Base-by-base conservation (phyloP, 192 early-diverging fungal species). In the Coemansia sp. region DNA sequence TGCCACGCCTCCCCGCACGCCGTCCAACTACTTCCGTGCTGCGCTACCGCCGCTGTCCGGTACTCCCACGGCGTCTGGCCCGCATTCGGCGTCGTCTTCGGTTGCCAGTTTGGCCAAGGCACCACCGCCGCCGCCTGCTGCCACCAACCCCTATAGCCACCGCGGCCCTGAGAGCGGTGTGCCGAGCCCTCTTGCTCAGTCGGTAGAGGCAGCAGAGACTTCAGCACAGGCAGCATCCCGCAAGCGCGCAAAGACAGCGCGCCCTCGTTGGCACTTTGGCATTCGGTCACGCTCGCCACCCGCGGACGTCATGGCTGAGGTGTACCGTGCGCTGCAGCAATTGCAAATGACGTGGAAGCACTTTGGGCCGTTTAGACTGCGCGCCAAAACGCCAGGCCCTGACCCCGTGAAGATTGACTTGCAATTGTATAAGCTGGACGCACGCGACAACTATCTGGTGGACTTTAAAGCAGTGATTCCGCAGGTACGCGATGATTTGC, bases 221-320 rank as follows among this genome's bases (percentile, higher is more conserved):
- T 34, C 66, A 2, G 65, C 64, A 22, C 64, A 41, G 27, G 54
- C 52, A 6, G 63, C 67, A 24, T 66, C 73, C 71, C 73, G 82
- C 44, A 84, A 84, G 77, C 82, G 82, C 22, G 77, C 82, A 15
- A 84, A 84, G 77, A 54, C 73, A 40, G 82, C 79, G 18, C 83
- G 93, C 54, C 90, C 94, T 6, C 93, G 92, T 78, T 99, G 98
- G 98, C 97, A 99, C 83, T 98, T 97, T 88, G 98, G 98, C 22
- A 98, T 99, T 70, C 90, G 98, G 60, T 95, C 93, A 24, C 88
- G 92, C 65, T 93, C 91, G 70, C 92, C 94, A 29, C 96, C 98
- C 0, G 87, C 88, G 42, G 97, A 98, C 75, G 95, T 99, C 18
- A 98, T 99, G 98, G 86, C 93, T 8, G 98, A 99, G 75, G 96